phyloP scores from a whole-genome alignment of 2,329 filamentous ascomycete species.

The Colletotrichum filicis region DNA sequence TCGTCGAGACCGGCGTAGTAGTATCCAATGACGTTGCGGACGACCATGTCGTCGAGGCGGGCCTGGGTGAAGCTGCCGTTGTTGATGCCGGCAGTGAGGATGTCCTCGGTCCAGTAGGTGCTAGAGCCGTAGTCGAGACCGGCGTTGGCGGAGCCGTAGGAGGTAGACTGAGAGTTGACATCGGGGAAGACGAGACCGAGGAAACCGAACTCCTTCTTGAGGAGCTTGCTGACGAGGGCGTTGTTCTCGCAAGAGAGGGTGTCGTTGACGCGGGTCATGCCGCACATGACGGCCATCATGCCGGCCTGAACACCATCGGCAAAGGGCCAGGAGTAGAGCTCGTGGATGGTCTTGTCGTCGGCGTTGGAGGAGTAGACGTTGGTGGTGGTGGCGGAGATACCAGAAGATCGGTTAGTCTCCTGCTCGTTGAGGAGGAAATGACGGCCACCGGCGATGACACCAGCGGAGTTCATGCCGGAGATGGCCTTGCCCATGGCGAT shows the following conservation, averaged over 20 bases:
- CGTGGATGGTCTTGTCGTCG: constrained; percentile 43
- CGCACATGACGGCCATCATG: constrained; percentile 67
- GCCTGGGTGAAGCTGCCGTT: constrained; percentile 67
- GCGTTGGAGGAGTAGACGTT: constrained; percentile 62
- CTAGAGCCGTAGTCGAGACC: constrained; percentile 68
- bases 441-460: constrained; percentile 67
- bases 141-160: constrained; percentile 56
- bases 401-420: constrained; percentile 65
- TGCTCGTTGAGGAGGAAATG: constrained; percentile 72
- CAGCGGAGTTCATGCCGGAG: constrained; percentile 66
- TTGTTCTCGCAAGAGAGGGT: constrained; percentile 15
- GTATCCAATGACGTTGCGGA: constrained; percentile 69
- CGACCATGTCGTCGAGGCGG: constrained; percentile 65
- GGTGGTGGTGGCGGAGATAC: constrained; percentile 64
- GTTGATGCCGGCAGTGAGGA: constrained; percentile 61
- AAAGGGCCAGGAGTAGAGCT: constrained; percentile 52
- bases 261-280: constrained; percentile 66
- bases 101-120: constrained; percentile 56
- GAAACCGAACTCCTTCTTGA: constrained; percentile 22
- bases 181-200: constrained; percentile 18
- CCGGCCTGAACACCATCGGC: constrained; percentile 58
- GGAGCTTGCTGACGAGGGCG: neutral
- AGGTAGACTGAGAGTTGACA: constrained; percentile 66
- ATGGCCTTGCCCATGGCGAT: constrained; percentile 64
- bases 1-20: constrained; percentile 63